phyloP scores from a whole-genome alignment of 2,329 filamentous ascomycete species.

The Sphaerulina musiva region DNA sequence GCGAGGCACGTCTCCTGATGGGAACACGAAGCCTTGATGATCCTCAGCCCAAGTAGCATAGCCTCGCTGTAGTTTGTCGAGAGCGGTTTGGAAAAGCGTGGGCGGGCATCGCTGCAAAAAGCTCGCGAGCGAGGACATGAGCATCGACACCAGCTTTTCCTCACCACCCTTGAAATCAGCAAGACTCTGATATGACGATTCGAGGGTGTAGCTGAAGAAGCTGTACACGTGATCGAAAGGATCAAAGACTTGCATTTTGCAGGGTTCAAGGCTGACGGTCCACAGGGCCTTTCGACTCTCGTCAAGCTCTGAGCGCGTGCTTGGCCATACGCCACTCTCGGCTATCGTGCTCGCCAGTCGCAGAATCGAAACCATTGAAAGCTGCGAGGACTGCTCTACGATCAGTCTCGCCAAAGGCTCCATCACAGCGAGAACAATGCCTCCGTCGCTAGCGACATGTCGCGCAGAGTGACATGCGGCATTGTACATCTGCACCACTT shows the following conservation, averaged over 20 bases:
- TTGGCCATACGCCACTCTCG: slow-evolving; percentile 42
- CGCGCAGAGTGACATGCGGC: slow-evolving; percentile 46
- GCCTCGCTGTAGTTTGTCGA: slow-evolving; percentile 57
- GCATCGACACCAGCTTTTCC: not conserved
- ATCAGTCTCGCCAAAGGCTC: slow-evolving; percentile 42
- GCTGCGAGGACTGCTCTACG: slow-evolving; percentile 10
- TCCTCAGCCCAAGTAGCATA: slow-evolving; percentile 61
- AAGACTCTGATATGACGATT: slow-evolving; percentile 21
- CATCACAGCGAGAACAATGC: slow-evolving; percentile 58
- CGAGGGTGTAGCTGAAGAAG: slow-evolving; percentile 50
- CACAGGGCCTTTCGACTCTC: slow-evolving; percentile 60
- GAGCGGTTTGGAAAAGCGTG: slow-evolving; percentile 48
- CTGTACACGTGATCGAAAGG: slow-evolving; percentile 62
- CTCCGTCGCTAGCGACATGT: slow-evolving; percentile 60
- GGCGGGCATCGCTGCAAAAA: slow-evolving; percentile 37
- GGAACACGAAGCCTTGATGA: slow-evolving; percentile 21
- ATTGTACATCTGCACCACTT: slow-evolving; percentile 20
- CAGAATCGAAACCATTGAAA: slow-evolving; percentile 8
- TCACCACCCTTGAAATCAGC: not conserved
- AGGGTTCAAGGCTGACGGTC: slow-evolving; percentile 45
- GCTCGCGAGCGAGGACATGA: slow-evolving; percentile 4
- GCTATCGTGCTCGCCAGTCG: slow-evolving; percentile 22
- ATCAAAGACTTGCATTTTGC: slow-evolving; percentile 41
- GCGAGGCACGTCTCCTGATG: not conserved
- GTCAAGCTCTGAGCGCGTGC: slow-evolving; percentile 58